Conservation (phyloP, 1,284 basidiomycete genomes). For the Apiotrichum mycotoxinovorans region DNA sequence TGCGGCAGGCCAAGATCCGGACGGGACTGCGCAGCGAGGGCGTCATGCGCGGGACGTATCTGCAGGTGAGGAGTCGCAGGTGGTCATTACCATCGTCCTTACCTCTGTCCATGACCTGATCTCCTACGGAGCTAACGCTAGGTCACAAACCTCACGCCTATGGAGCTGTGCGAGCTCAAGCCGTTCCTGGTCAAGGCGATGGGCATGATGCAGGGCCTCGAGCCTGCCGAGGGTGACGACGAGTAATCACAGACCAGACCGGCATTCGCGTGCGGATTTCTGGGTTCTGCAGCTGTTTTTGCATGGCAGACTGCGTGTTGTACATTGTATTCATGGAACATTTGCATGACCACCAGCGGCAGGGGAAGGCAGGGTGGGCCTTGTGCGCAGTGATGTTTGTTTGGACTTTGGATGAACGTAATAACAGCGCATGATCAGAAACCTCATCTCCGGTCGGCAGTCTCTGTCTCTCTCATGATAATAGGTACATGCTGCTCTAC, state of each 20-base stretch:
- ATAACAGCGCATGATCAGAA: too few species aligned
- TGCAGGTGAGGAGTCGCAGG: slow-evolving; percentile 60
- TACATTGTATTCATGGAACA: slow-evolving; percentile 1
- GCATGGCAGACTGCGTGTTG: not conserved
- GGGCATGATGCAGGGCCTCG: slow-evolving; percentile 57
- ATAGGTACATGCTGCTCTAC: slow-evolving; percentile 22
- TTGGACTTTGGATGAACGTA: too few species aligned
- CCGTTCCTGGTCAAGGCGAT: slow-evolving; percentile 83
- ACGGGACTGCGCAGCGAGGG: slow-evolving; percentile 74
- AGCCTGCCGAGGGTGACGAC: slow-evolving; percentile 21
- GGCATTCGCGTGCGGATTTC: not conserved
- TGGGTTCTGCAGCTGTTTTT: not conserved
- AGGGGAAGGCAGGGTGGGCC: too few species aligned
- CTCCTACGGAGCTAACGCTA: slow-evolving; percentile 39
- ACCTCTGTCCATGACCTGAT: too few species aligned
- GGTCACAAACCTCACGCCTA: slow-evolving; percentile 79
- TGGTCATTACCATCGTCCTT: too few species aligned
- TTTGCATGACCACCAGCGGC: too few species aligned
- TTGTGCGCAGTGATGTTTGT: too few species aligned
- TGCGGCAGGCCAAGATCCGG: slow-evolving; percentile 86
- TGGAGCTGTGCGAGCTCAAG: slow-evolving; percentile 89
- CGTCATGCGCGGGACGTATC: slow-evolving; percentile 52
- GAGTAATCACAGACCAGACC: not conserved
- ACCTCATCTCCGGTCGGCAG: not conserved
- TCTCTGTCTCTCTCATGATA: slow-evolving; percentile 6